Base-by-base conservation (phyloP, 169 alveolate genomes). In the Cryptosporidium baileyi region DNA sequence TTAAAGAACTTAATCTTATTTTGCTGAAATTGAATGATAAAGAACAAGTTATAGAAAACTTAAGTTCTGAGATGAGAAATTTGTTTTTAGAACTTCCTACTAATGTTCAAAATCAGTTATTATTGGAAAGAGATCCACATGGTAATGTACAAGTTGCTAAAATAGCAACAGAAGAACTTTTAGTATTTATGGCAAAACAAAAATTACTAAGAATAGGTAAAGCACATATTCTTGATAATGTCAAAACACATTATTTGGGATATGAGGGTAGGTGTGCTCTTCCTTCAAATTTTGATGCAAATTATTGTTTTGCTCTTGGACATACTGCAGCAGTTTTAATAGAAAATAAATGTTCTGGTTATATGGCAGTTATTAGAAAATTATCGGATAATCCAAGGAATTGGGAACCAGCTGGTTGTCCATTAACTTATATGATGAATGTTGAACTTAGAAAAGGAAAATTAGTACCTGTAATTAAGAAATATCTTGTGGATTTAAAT, bases 221-320 rank as follows among this genome's bases (percentile, higher is more conserved):
- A 41, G 63, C 51, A 13, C 82, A 90, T 22, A 47, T 94, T 57
- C 80, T 93, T 15, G 80, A 89, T 30, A 80, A 67, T 17, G 95
- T 91, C 67, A 91, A 88, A 47, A 63, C 89, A 43, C 96, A 94
- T 63, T 94, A 91, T 91, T 93, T 92, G 57, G 97, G 97, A 28
- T 94, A 94, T 80, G 97, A 94, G 79, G 97, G 97, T 26, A 89
- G 97, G 80, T 92, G 96, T 82, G 94, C 96, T 11, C 89, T 93
- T 34, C 97, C 97, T 13, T 82, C 94, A 30, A 93, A 93, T 51
- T 94, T 94, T 60, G 97, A 94, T 82, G 88, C 95, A 44, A 90
- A 89, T 67, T 94, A 94, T 67, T 94, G 97, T 81, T 94, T 92
- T 63, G 90, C 94, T 17, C 85, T 94, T 59, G 97, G 97, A 74